Evolutionary conservation across 2,329 filamentous ascomycete genomes (phyloP), one percentile per base, ranked within the genome.

Genomic region (Claviceps pazoutovae): DNA sequence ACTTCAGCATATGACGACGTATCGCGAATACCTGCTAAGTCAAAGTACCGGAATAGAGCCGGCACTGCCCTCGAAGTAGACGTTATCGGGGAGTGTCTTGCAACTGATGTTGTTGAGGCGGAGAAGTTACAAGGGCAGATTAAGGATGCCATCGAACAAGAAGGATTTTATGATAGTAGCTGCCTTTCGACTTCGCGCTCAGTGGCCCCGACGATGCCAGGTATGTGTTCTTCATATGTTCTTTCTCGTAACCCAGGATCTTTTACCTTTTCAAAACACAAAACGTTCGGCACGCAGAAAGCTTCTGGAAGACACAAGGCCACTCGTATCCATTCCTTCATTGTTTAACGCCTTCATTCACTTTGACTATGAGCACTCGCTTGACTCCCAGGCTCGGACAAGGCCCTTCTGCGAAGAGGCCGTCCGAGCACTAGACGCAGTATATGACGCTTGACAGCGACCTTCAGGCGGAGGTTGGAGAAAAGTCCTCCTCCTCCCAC

Each of bases 91-190:
- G 73, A 77, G 56, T 70, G 76, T 43, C 75, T 81, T 45, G 78
- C 77, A 34, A 71, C 67, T 54, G 77, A 75, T 48, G 74, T 81
- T 67, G 65, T 77, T 51, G 79, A 83, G 60, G 69, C 78, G 55
- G 80, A 84, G 51, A 68, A 67, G 52, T 63, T 81, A 44, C 72
- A 83, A 62, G 73, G 72, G 53, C 72, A 80, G 56, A 81, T 83
- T 50, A 76, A 83, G 50, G 72, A 76, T 49, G 68, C 78, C 21
- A 73, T 81, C 23, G 77, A 82, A 67, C 73, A 78, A 54, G 77
- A 80, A 64, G 83, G 76, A 62, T 64, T 80, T 37, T 82, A 79
- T 56, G 56, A 71, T 17, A 67, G 61, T 54, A 79, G 75, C 61
- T 71, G 76, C 48, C 76, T 77, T 36, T 74, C 75, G 43, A 80